These are phyloP conservation scores for Malassezia dermatis DNA, from an alignment of 1,284 basidiomycete genomes.

Conservation along the genomic window DNA sequence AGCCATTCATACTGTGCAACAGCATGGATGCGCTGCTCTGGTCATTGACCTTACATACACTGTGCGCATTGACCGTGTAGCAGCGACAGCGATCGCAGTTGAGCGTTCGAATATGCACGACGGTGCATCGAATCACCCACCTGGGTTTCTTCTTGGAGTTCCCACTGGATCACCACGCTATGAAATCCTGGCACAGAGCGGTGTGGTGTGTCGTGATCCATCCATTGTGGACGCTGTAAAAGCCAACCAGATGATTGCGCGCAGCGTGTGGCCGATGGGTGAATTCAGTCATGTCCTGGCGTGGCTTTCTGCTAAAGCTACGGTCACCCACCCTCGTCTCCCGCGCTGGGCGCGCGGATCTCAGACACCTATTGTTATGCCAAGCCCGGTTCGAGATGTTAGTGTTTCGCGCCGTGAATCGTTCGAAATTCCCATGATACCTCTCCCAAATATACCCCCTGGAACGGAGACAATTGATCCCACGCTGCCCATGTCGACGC, in stretches of 20 bases:
- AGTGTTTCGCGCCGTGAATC: not conserved
- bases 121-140: not conserved
- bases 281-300: conserved; percentile 1
- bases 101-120: not conserved
- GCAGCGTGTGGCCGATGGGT: conserved; percentile 2
- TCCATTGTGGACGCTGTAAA: not conserved
- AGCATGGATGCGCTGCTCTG: not conserved
- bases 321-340: not conserved
- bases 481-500: not conserved
- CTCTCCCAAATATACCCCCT: not conserved
- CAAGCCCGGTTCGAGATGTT: not conserved
- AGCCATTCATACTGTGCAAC: conserved; percentile 4
- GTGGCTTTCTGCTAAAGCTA: not conserved
- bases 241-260: not conserved
- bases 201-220: not conserved
- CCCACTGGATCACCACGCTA: conserved; percentile 1
- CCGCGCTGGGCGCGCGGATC: conserved; percentile 6
- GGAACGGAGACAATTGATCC: not conserved
- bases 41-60: conserved; percentile 4
- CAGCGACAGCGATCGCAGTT: not conserved
- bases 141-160: conserved; percentile 4
- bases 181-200: not conserved
- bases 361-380: not conserved
- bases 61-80: conserved; percentile 3
- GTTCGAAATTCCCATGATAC: not conserved